Conservation (phyloP, 192 early-diverging fungal genomes). For the Backusella parvicylindrica region DNA sequence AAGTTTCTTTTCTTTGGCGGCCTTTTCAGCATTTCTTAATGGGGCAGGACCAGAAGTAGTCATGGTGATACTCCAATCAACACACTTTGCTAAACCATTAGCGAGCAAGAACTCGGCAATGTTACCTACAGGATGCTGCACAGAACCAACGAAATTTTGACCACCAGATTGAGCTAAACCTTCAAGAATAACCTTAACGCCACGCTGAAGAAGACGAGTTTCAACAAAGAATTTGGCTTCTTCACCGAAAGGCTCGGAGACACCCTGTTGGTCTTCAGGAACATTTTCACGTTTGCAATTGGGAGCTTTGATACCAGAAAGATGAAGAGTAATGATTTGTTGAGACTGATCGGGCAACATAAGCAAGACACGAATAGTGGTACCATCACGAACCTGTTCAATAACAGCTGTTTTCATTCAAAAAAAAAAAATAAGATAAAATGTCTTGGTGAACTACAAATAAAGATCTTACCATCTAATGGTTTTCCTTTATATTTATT, state of each 20-base stretch:
- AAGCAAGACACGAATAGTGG: conserved; percentile 75
- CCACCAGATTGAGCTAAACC: conserved; percentile 56
- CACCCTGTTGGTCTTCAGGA: conserved; percentile 59
- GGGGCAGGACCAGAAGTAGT: conserved; percentile 74
- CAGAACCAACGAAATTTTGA: conserved; percentile 72
- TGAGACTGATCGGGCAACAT: conserved; percentile 55
- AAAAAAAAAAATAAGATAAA: neutral
- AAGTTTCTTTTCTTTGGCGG: conserved; percentile 75
- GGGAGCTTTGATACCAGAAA: conserved; percentile 87
- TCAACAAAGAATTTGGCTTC: conserved; percentile 95
- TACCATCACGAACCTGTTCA: conserved; percentile 94
- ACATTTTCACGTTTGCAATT: conserved; percentile 66
- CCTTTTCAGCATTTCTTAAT: conserved; percentile 74
- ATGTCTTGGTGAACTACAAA: neutral
- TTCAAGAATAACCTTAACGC: conserved; percentile 83
- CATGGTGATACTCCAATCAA: conserved; percentile 80
- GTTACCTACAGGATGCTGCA: conserved; percentile 85
- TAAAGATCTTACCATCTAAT: conserved; percentile 58
- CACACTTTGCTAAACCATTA: conserved; percentile 80
- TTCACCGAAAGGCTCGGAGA: conserved; percentile 82
- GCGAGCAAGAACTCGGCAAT: conserved; percentile 85
- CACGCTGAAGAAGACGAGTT: conserved; percentile 83
- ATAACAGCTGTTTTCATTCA: conserved; percentile 59
- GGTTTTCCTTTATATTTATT: conserved; percentile 76
- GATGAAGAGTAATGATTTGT: conserved; percentile 72